Percentiles rank a stretch among this genome's conserved stretches.
Evolutionary conservation across 768 basidiomycete genomes (phyloP).

Genomic region (Lactarius evosmus): DNA sequence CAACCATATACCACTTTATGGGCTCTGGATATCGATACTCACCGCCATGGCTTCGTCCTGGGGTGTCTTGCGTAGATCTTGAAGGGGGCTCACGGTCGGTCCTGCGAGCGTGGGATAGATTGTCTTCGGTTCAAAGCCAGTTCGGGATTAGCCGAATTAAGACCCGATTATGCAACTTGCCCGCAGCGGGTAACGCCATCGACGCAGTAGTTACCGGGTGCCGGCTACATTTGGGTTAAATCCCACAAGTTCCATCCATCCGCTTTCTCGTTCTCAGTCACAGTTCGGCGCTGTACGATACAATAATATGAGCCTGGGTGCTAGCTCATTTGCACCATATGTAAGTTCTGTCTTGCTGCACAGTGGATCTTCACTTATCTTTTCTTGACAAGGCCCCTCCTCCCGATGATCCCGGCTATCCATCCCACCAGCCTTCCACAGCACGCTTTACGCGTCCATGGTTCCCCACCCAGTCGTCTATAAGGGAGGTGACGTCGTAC

Average conservation of each 20-base stretch:
- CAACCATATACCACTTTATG: not conserved
- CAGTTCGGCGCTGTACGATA: not conserved
- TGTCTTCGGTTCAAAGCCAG: slow-evolving; percentile 33
- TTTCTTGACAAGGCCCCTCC: slow-evolving; percentile 45
- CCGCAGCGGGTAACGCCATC: not conserved
- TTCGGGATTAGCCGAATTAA: slow-evolving; percentile 44
- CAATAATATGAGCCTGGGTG: slow-evolving; percentile 39
- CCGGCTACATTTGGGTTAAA: not conserved
- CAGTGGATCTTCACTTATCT: slow-evolving; percentile 8
- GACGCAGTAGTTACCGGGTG: too few species aligned
- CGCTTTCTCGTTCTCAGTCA: too few species aligned
- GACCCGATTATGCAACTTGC: not conserved
- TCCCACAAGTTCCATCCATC: not conserved
- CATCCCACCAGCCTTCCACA: slow-evolving; percentile 29
- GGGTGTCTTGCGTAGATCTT: slow-evolving; percentile 27
- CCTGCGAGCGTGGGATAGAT: slow-evolving; percentile 12
- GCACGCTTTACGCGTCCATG: slow-evolving; percentile 44
- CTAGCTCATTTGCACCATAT: slow-evolving; percentile 60
- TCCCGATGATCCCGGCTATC: slow-evolving; percentile 49
- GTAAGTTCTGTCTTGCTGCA: slow-evolving; percentile 36
- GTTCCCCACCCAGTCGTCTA: slow-evolving; percentile 44
- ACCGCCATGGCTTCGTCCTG: slow-evolving; percentile 31
- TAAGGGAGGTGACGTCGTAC: slow-evolving; percentile 47
- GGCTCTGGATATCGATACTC: slow-evolving; percentile 20
- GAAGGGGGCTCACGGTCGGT: slow-evolving; percentile 28